Conservation (phyloP, 768 basidiomycete genomes). For the Leccinum variicolor region DNA sequence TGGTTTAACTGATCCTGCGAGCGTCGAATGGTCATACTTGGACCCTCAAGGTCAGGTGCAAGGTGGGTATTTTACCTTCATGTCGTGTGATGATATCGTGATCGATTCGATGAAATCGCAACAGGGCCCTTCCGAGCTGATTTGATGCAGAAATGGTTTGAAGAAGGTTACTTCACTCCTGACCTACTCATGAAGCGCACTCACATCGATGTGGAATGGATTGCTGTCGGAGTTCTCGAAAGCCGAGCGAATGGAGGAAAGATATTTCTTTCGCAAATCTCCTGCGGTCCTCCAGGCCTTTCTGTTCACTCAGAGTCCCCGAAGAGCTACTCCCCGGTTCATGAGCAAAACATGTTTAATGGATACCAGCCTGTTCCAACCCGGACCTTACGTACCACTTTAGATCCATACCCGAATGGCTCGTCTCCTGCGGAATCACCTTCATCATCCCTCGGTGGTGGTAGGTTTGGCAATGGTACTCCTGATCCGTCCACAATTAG, state of each 20-base stretch:
- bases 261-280: slow-evolving; percentile 58
- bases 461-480: slow-evolving; percentile 61
- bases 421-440: slow-evolving; percentile 68
- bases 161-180: slow-evolving; percentile 82
- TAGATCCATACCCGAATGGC: slow-evolving; percentile 56
- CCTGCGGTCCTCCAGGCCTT: slow-evolving; percentile 52
- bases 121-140: slow-evolving; percentile 86
- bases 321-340: slow-evolving; percentile 38
- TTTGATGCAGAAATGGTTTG: slow-evolving; percentile 93
- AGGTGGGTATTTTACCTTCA: slow-evolving; percentile 45
- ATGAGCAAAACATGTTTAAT: slow-evolving; percentile 39
- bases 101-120: slow-evolving; percentile 1
- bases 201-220: slow-evolving; percentile 67
- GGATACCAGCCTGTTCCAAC: slow-evolving; percentile 68
- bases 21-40: slow-evolving; percentile 86
- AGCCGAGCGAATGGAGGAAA: slow-evolving; percentile 50
- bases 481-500: slow-evolving; percentile 64
- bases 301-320: slow-evolving; percentile 48
- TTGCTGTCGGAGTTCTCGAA: slow-evolving; percentile 56
- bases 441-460: slow-evolving; percentile 65
- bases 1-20: slow-evolving; percentile 50
- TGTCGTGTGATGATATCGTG: not conserved
- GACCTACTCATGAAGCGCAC: slow-evolving; percentile 83
- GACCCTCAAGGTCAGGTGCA: slow-evolving; percentile 91
- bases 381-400: slow-evolving; percentile 56